Base-by-base conservation (phyloP, 495 filamentous ascomycete genomes). In the Pyronema omphalodes region DNA sequence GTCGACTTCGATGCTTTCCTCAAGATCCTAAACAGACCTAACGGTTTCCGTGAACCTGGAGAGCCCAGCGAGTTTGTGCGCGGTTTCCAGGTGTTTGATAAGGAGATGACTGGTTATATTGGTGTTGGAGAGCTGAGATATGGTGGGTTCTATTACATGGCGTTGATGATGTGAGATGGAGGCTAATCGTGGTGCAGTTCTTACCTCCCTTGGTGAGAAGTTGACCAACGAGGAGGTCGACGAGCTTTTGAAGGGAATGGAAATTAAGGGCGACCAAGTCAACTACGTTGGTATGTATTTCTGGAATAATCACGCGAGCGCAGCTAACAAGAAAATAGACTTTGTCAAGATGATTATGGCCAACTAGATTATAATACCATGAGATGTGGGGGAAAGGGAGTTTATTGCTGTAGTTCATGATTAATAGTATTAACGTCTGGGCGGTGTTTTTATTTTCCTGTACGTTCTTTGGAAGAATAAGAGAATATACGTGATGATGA, bases 171-270 rank as follows among this genome's bases (percentile, higher is more conserved):
- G 53, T 12, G 14, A 18, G 39, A 29, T 29, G 17, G 19, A 4
- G 35, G 44, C 47, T 47, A 57, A 33, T 17, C 18, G 6, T 29
- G 48, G 7, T 15, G 51, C 51, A 82, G 87, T 98, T 66, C 72
- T 98, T 55, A 98, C 91, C 48, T 94, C 93, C 63, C 73, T 98
- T 54, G 91, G 91, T 58, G 91, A 98, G 79, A 95, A 95, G 74
- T 93, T 98, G 83, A 86, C 84, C 58, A 88, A 96, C 62, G 89
- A 94, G 44, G 91, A 98, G 71, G 91, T 96, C 40, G 88, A 98
- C 65, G 91, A 98, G 76, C 74, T 98, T 62, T 76, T 96, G 66
- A 96, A 96, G 79, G 86, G 86, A 2, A 88, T 95, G 57, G 88
- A 98, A 65, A 88, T 87, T 54, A 86, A 80, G 68, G 86, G 80